Base-by-base conservation (phyloP, 495 filamentous ascomycete species). In the Staphylotrichum longicolle region DNA sequence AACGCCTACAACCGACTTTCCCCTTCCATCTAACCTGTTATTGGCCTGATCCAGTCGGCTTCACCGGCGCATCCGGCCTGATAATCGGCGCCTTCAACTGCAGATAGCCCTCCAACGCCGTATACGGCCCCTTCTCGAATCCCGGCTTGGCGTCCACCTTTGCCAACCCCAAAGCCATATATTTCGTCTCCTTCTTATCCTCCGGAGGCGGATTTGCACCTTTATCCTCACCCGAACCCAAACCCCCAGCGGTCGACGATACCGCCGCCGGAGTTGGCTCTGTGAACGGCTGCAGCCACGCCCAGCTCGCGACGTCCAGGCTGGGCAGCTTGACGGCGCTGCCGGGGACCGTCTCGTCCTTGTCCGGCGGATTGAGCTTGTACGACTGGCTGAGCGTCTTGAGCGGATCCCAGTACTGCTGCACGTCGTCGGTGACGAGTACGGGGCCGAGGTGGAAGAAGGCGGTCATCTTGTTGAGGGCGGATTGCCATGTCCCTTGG, bases 401-500 rank as follows among this genome's bases (percentile, higher is more conserved):
- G 30, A 37, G 44, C 14, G 34, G 33, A 7, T 70, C 60, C 47
- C 67, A 74, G 11, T 41, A 30, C 20, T n/a, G 49, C 49, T 33
- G 51, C 7, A 61, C 40, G n/a, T 54, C 63, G 10, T 54, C 53
- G 1, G 73, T 63, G 0, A 80, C 44, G 4, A 76, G 44, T 11
- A 80, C 32, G 0, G 81, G 81, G 0, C 81, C 81, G 2, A 72
- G 40, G 40, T 71, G 70, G 57, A 81, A 78, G 61, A 83, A 82
- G 1, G 79, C 77, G 0, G 72, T 76, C 72, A 84, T 82, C 0
- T 60, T 63, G 5, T 57, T 58, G 46, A 83, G 47, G 0, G 80
- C 80, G 3, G 30, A 11, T 48, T 83, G 66, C 68, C 70, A 72
- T 0, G 75, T 77, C 80, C 80, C 20, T 3, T 5, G 45, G 20